Evolutionary conservation across 257 asterid species (phyloP), one percentile per base, ranked within the genome.

Genomic region (Ilex asprella): DNA sequence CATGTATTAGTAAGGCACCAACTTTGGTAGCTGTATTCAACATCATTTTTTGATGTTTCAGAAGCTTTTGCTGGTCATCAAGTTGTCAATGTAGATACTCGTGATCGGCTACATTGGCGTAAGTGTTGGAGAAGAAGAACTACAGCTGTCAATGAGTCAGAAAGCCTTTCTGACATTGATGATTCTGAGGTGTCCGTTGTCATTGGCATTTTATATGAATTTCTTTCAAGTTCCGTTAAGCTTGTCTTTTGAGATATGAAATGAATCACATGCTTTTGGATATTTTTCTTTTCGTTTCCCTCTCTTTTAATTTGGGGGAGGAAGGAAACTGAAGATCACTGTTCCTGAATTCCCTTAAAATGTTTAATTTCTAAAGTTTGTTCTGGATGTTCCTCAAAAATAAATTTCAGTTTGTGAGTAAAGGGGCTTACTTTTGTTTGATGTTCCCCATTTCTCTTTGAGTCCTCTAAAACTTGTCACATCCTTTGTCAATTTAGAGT

Each of bases 151-250:
- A 55, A 65, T 29, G 71, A 62, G 27, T 56, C 79, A 5, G 75
- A 75, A 47, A 64, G 61, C 59, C 75, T 72, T 61, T 76, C 85
- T 15, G 85, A 70, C 66, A 74, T 82, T 53, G 83, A 80, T 78
- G 93, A 85, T 75, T 65, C 70, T 52, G 87, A 85, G 85, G 89
- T 85, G 71, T 55, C 5, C 55, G 55, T 41, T 41, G 39, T 64
- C 30, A 16, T 64, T 3, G 44, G 15, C 62, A 43, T 65, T 10
- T n/a, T 43, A 27, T 27, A 65, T 39, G 55, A 52, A 44, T 29
- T 12, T 43, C 30, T 63, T 63, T 54, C 11, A 30, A 54, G 27
- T 21, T 21, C 27, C 27, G 27, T 1, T 21, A 21, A 21, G 27
- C 27, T 21, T 21, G 27, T 21, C 61, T 32, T 56, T 65, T 30